phyloP scores from a whole-genome alignment of 2,329 filamentous ascomycete species.

The Xylariaceae sp. region DNA sequence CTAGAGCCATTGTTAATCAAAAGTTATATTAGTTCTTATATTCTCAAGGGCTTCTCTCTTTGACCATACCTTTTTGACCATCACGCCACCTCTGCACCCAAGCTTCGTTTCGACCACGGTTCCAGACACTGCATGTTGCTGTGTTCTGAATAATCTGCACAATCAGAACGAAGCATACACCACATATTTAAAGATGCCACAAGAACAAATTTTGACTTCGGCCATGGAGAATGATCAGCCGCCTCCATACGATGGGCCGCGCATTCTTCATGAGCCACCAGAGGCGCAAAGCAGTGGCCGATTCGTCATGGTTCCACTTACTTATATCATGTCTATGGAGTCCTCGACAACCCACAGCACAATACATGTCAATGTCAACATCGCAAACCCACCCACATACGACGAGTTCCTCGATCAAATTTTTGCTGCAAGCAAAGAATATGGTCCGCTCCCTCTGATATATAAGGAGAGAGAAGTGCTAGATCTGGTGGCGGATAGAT shows the following conservation, averaged over 20 bases:
- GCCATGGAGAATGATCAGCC: neutral
- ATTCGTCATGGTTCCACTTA: neutral
- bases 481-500: neutral
- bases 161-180: too few species aligned
- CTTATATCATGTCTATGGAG: neutral
- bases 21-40: too few species aligned
- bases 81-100: too few species aligned
- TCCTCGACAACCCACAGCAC: neutral
- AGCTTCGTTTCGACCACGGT: too few species aligned
- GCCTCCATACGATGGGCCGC: neutral
- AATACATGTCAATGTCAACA: neutral
- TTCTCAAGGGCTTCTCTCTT: too few species aligned
- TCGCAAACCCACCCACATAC: neutral
- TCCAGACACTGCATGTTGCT: too few species aligned
- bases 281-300: neutral
- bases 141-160: too few species aligned
- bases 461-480: neutral
- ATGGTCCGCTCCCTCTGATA: neutral
- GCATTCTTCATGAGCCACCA: neutral
- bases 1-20: too few species aligned
- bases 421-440: neutral
- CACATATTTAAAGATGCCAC: neutral
- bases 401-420: neutral
- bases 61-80: too few species aligned
- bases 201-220: neutral